Base-by-base conservation (phyloP, 306 rosid species). In the Quercus bicolor region DNA sequence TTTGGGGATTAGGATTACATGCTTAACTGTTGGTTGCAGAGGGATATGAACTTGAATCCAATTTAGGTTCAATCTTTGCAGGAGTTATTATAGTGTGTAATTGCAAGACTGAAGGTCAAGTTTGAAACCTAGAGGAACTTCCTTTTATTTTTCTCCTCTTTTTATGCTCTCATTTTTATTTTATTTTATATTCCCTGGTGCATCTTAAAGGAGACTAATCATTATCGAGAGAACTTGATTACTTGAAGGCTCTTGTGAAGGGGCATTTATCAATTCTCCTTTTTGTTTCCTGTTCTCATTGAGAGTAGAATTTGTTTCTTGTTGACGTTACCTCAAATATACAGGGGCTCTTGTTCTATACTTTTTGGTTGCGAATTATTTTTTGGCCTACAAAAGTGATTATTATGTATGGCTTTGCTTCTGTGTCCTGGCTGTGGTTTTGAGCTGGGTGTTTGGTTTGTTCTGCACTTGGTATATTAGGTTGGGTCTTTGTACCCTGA, bases 331-430 rank as follows among this genome's bases (percentile, higher is more conserved):
- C 24, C 33, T 76, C 56, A 55, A 29, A 54, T 28, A 77, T 40
- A 56, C 20, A 20, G 48, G 53, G 60, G 76, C 78, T 56, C 21
- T 52, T 77, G 45, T 61, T 77, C 29, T 61, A 52, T 72, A 53
- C 71, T 54, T 21, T 14, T 18, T 72, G 45, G 33, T 74, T 78
- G 83, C 45, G 52, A 57, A 75, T 52, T 33, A 65, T 56, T 72
- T 48, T 53, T 51, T 28, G 72, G 15, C 60, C 29, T 77, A 13
- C 78, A 72, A 15, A 62, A 52, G 59, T 82, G 72, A 23, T 13
- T 11, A 26, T 45, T 23, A 10, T n/a, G 5, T n/a, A 16, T 45
- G 45, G 45, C 2, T 8, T 40, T 40, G 45, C 45, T 8, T 40
- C 45, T 8, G 45, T 40, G 2, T 40, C 45, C 45, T 40, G 11